phyloP scores from a whole-genome alignment of 2,329 filamentous ascomycete species.

The Colletotrichum paranaense region DNA sequence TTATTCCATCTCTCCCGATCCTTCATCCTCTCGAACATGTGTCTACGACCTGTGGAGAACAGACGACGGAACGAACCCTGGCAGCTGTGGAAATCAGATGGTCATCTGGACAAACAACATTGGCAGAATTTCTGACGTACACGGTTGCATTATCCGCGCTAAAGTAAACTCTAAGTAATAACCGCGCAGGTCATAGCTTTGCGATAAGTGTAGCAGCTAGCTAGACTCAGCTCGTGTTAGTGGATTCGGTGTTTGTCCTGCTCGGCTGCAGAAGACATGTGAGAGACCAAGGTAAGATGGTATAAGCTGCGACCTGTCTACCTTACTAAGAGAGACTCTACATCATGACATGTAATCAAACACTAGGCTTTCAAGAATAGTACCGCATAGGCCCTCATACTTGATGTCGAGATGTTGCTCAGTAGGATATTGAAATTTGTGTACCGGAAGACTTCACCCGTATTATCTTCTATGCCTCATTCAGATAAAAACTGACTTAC shows the following conservation, averaged over 20 bases:
- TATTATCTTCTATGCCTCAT: no score
- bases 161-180: not conserved
- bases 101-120: not conserved
- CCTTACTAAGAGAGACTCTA: not conserved
- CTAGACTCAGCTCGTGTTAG: not conserved
- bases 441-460: no score
- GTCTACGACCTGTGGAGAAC: not conserved
- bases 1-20: not conserved
- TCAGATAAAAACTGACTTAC: no score
- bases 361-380: no score
- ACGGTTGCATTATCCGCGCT: not conserved
- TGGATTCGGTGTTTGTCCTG: not conserved
- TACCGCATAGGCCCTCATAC: no score
- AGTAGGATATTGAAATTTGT: no score
- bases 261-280: not conserved
- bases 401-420: no score
- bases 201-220: not conserved
- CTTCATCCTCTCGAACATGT: no score
- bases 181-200: not conserved
- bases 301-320: not conserved
- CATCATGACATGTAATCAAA: no score
- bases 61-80: no score
- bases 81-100: not conserved
- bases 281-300: not conserved
- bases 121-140: not conserved